Evolutionary conservation across 768 basidiomycete genomes (phyloP).

Genomic region (Lepiota brunneoincarnata): DNA sequence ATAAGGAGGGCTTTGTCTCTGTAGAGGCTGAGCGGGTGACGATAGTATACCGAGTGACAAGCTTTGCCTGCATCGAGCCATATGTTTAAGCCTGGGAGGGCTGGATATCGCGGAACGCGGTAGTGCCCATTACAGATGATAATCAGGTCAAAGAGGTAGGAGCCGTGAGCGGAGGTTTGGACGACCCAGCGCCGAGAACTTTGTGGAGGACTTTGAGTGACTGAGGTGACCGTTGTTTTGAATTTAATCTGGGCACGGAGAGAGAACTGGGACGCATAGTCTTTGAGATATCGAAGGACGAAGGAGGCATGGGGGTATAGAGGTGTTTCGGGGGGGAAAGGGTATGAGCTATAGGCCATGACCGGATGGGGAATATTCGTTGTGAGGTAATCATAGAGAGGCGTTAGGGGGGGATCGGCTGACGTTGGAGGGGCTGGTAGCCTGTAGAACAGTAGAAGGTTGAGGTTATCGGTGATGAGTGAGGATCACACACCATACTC

Average conservation of each 20-base stretch:
- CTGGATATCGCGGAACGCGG: conserved; percentile 58
- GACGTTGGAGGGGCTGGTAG: conserved; percentile 45
- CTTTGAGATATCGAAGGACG: conserved; percentile 68
- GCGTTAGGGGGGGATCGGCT: conserved; percentile 56
- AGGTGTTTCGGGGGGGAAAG: conserved; percentile 70
- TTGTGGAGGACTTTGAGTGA: conserved; percentile 31
- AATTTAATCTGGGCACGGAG: conserved; percentile 63
- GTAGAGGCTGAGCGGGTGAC: conserved; percentile 40
- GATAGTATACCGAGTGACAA: conserved; percentile 68
- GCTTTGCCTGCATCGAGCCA: conserved; percentile 58
- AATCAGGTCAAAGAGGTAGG: conserved; percentile 54
- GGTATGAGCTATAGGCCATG: conserved; percentile 65
- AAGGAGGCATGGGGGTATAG: conserved; percentile 61
- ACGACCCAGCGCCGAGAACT: conserved; percentile 44
- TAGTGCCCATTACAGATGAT: conserved; percentile 80
- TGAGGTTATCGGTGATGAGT: neutral
- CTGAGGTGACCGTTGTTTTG: conserved; percentile 49
- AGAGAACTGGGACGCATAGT: conserved; percentile 61
- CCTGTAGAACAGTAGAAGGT: conserved; percentile 31
- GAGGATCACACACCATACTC: conserved; percentile 59
- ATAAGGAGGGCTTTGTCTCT: conserved; percentile 42
- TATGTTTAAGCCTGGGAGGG: conserved; percentile 50
- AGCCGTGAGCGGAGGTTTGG: conserved; percentile 28
- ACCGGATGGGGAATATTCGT: conserved; percentile 78
- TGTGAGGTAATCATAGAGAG: conserved; percentile 78